These are phyloP conservation scores for Apiospora phragmitis DNA, from an alignment of 2,329 filamentous ascomycete genomes.

Conservation along the genomic window DNA sequence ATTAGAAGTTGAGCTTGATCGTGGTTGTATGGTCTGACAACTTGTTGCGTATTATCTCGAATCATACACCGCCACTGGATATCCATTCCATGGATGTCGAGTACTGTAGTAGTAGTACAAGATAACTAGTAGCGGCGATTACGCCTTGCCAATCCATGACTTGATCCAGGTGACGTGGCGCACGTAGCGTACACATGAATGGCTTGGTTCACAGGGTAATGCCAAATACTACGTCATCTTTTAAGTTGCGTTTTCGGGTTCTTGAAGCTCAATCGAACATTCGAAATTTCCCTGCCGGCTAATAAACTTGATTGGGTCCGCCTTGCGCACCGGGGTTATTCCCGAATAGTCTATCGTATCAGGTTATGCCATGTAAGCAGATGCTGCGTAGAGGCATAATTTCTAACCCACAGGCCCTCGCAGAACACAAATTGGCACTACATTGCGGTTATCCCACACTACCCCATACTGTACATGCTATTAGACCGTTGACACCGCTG, in stretches of 20 bases:
- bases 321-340: neutral
- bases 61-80: neutral
- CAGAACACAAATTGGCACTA: neutral
- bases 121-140: neutral
- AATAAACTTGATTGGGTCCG: neutral
- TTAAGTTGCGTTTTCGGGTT: constrained; percentile 1
- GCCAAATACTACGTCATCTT: neutral
- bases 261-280: neutral
- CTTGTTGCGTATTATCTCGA: neutral
- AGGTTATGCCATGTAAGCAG: neutral
- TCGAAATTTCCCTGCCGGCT: neutral
- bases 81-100: neutral
- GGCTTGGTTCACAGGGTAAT: neutral
- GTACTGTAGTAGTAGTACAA: too few species aligned
- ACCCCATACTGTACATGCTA: neutral
- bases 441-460: neutral
- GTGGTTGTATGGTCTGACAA: neutral
- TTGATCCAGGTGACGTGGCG: neutral
- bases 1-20: neutral
- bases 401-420: neutral
- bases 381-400: neutral
- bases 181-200: neutral
- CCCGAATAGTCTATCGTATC: neutral
- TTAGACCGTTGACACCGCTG: neutral
- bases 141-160: neutral